phyloP scores from a whole-genome alignment of 495 filamentous ascomycete genomes.

The Neurospora hispaniola region DNA sequence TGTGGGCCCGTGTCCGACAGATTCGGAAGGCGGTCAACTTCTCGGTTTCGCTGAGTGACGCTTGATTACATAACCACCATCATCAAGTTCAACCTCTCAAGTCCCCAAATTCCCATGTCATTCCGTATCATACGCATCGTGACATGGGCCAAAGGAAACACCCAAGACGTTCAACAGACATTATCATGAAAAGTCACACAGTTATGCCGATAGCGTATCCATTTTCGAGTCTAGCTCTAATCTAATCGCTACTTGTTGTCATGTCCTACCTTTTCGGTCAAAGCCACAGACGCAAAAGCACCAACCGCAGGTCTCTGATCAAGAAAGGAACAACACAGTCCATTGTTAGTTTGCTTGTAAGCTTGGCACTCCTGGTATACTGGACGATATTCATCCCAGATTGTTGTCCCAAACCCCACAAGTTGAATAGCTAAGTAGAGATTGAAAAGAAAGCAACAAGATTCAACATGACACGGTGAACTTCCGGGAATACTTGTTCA shows the following conservation, averaged over 20 bases:
- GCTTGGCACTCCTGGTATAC: too few relatives aligned
- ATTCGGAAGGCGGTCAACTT: constrained; percentile 8
- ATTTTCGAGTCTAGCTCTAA: neutral
- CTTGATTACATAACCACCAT: neutral
- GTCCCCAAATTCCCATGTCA: neutral
- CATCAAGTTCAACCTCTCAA: neutral
- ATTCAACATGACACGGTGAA: too few relatives aligned
- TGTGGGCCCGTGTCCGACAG: neutral
- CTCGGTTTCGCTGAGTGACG: neutral
- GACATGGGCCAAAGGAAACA: too few relatives aligned
- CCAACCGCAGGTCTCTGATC: neutral
- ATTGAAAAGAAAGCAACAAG: too few relatives aligned
- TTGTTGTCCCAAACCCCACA: too few relatives aligned
- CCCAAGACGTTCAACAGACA: too few relatives aligned
- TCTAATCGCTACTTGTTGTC: neutral
- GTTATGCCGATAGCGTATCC: neutral
- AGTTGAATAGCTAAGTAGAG: too few relatives aligned
- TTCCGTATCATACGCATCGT: neutral
- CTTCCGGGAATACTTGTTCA: too few relatives aligned
- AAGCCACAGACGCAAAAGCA: neutral
- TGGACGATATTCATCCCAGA: too few relatives aligned
- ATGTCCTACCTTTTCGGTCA: neutral
- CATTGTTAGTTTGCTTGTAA: too few relatives aligned
- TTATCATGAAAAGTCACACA: too few relatives aligned
- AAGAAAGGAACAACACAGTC: neutral